A percentile compares a stretch with the other conserved stretches of the same genome.
phyloP scores from a whole-genome alignment of 305 asterid genomes.

The Striga hermonthica region DNA sequence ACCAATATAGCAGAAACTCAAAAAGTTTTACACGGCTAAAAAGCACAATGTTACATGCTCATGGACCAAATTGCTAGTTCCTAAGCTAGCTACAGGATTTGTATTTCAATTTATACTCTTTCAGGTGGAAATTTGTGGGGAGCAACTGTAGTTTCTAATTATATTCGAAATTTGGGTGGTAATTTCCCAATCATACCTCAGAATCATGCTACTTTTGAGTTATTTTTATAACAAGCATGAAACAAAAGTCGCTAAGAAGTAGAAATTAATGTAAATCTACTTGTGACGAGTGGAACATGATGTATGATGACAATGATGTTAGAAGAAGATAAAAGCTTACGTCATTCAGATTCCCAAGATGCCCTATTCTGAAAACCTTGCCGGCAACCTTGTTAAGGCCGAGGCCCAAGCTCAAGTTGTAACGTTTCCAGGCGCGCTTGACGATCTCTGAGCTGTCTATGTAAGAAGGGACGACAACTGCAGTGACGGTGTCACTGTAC shows the following conservation, averaged over 20 bases:
- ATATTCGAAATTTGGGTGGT: not conserved
- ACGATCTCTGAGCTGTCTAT: slow-evolving; percentile 78
- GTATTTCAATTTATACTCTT: no score
- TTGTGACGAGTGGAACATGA: not conserved
- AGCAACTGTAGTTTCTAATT: not conserved
- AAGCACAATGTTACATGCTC: no score
- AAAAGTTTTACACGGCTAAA: no score
- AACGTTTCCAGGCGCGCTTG: slow-evolving; percentile 80
- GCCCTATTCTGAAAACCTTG: slow-evolving; percentile 94
- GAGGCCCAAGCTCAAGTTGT: slow-evolving; percentile 92
- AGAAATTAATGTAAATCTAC: no score
- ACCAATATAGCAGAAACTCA: no score
- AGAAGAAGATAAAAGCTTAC: slow-evolving; percentile 19
- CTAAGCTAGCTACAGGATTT: no score
- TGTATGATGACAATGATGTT: not conserved
- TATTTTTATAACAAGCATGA: not conserved
- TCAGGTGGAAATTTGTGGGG: not conserved
- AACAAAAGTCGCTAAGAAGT: not conserved
- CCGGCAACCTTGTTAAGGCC: slow-evolving; percentile 97
- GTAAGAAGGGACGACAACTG: slow-evolving; percentile 74
- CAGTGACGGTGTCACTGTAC: slow-evolving; percentile 92
- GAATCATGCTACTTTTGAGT: slow-evolving; percentile 11
- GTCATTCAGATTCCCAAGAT: slow-evolving; percentile 77
- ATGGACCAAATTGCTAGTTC: no score
- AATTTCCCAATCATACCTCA: not conserved